phyloP scores from a whole-genome alignment of 805 yeast species.

The Metschnikowia hibisci region DNA sequence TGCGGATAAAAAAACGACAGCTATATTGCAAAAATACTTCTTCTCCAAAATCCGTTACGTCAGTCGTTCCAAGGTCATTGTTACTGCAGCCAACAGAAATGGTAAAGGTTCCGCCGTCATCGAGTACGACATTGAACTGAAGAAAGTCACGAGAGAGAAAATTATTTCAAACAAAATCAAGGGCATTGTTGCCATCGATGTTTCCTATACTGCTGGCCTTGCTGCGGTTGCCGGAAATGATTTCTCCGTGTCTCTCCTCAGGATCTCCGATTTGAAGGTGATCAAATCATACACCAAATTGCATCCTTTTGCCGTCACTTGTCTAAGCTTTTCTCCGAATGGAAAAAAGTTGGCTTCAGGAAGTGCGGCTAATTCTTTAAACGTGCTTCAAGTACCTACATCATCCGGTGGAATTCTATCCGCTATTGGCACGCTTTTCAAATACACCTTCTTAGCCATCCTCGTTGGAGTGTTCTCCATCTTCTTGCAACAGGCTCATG shows the following conservation, averaged over 20 bases:
- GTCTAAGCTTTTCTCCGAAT: conserved; percentile 62
- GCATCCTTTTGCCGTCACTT: conserved; percentile 77
- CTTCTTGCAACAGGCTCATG: conserved; percentile 32
- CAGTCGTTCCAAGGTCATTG: conserved; percentile 28
- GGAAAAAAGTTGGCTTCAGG: conserved; percentile 66
- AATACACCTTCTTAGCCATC: conserved; percentile 29
- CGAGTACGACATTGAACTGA: conserved; percentile 40
- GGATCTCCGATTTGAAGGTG: conserved; percentile 47
- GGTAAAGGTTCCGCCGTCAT: conserved; percentile 40
- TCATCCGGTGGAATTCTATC: conserved; percentile 24
- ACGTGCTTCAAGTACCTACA: conserved; percentile 33
- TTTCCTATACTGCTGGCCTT: conserved; percentile 40
- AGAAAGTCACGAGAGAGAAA: conserved; percentile 40
- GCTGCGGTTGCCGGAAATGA: conserved; percentile 63
- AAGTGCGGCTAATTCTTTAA: conserved; percentile 73
- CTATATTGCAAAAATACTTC: conserved; percentile 22
- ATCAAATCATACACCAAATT: conserved; percentile 53
- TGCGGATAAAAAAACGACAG: conserved; percentile 16
- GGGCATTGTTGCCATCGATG: conserved; percentile 51
- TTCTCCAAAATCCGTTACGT: conserved; percentile 45
- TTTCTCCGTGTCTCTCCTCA: conserved; percentile 57
- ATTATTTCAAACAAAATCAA: conserved; percentile 46
- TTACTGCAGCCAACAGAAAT: conserved; percentile 29
- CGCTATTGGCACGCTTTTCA: conserved; percentile 30
- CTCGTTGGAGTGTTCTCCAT: conserved; percentile 31